Evolutionary conservation across 2,329 filamentous ascomycete species (phyloP), one percentile per base, ranked within the genome.

Genomic region (Leptographium flavum): DNA sequence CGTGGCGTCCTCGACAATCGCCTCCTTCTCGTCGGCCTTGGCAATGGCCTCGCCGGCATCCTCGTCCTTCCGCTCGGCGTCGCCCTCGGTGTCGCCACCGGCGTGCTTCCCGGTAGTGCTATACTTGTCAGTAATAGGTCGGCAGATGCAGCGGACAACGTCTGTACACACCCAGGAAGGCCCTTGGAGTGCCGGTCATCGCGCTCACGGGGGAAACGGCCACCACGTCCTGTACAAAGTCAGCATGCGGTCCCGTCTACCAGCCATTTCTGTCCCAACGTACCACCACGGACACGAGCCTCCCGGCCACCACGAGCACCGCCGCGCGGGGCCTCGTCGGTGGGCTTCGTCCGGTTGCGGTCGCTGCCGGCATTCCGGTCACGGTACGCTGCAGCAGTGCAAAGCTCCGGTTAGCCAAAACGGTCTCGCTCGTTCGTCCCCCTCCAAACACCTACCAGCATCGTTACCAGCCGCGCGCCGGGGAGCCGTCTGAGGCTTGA

Each of bases 31-130:
- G 61, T 96, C 90, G 53, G 73, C 70, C 67, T 86, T 76, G 55
- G 92, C 92, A 56, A 95, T 93, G 57, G 78, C 82, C 64, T 93
- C 87, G 57, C 83, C 92, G 56, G 83, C 87, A 67, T 86, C 78
- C 75, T 96, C 92, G 58, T 96, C 92, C 60, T 83, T 83, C 68
- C 83, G 79, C 69, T 93, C 87, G 60, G 83, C 83, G 51, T 81
- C 71, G 58, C 87, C 92, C 60, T 86, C 83, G 56, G 75, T 74
- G 60, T 77, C 81, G 57, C 90, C 92, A 87, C 90, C 83, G 62
- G 83, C 79, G 68, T 90, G 83, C 78, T 93, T 93, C 57, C 87
- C 82, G 59, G 83, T 82, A 53, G 85, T 82, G 48, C 86, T 83
- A 46, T 28, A 15, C 30, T 7, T 22, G 37, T 39, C 17, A 37